Percentiles rank a stretch among this genome's conserved stretches.
phyloP scores from a whole-genome alignment of 2,329 filamentous ascomycete species.

The Colletotrichum spaethianum region DNA sequence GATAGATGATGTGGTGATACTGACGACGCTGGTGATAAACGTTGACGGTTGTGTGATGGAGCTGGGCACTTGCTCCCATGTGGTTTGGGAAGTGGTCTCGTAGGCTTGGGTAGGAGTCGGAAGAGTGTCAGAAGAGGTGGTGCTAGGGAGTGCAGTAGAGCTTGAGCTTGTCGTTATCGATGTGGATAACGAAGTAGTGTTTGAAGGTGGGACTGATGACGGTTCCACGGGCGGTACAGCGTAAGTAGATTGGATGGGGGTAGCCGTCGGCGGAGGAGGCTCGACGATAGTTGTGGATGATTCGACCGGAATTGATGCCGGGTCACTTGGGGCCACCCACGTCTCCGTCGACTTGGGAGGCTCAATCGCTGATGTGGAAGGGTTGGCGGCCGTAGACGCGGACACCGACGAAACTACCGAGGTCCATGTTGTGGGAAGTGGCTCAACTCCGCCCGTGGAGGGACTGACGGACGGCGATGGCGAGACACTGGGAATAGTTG shows the following conservation, averaged over 20 bases:
- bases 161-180: constrained; percentile 4
- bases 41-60: constrained; percentile 33
- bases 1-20: constrained; percentile 39
- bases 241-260: constrained; percentile 23
- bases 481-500: too few species aligned
- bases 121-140: not conserved
- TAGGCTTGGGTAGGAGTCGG: constrained; percentile 30
- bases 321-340: not conserved
- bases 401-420: not conserved
- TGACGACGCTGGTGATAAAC: constrained; percentile 42
- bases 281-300: not conserved
- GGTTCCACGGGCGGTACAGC: constrained; percentile 5
- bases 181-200: constrained; percentile 22
- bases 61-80: constrained; percentile 35
- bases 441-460: not conserved
- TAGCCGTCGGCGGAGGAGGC: constrained; percentile 13
- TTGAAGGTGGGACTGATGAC: constrained; percentile 29
- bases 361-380: too few species aligned
- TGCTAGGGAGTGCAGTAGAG: not conserved
- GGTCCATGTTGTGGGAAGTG: not conserved
- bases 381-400: too few species aligned
- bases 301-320: constrained; percentile 3
- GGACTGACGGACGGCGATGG: not conserved
- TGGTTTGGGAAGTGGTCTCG: constrained; percentile 41
- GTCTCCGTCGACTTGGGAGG: constrained; percentile 1